Conservation (phyloP, 805 yeast genomes). For the Cyberlindnera xylosilytica region DNA sequence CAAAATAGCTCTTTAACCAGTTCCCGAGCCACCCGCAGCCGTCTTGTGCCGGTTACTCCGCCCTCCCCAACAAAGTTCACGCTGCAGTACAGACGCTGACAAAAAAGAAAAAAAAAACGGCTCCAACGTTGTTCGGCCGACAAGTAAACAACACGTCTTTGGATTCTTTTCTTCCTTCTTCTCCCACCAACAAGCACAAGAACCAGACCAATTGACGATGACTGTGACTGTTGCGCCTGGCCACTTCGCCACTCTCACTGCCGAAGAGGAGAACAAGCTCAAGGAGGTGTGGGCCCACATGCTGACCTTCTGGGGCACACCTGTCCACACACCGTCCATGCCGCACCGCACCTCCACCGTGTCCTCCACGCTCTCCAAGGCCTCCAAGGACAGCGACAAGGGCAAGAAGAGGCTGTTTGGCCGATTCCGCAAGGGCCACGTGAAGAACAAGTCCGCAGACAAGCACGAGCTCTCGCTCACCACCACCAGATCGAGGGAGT, state of each 20-base stretch:
- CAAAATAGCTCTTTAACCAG: no score
- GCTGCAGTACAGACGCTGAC: no score
- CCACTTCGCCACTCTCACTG: constrained; percentile 42
- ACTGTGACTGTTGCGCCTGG: constrained; percentile 32
- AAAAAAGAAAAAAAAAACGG: neutral
- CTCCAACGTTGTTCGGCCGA: neutral
- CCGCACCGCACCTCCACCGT: constrained; percentile 14
- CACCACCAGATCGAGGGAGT: constrained; percentile 29
- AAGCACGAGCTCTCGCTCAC: constrained; percentile 18
- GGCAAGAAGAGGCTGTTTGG: constrained; percentile 28
- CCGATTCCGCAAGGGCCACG: constrained; percentile 21
- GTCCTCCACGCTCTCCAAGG: constrained; percentile 7
- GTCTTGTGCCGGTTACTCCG: no score
- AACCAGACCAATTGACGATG: constrained; percentile 11
- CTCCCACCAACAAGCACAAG: neutral
- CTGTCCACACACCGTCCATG: constrained; percentile 25
- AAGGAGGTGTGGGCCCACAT: constrained; percentile 72
- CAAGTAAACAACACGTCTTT: neutral
- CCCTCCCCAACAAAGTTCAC: no score
- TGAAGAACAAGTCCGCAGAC: constrained; percentile 12
- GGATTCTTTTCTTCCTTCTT: no score
- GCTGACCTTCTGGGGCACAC: constrained; percentile 55
- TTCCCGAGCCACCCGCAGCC: no score
- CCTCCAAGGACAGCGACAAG: constrained; percentile 8
- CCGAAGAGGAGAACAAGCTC: constrained; percentile 58